Evolutionary conservation across 805 yeast species (phyloP).

Genomic region (Saturnispora ahearnii): DNA sequence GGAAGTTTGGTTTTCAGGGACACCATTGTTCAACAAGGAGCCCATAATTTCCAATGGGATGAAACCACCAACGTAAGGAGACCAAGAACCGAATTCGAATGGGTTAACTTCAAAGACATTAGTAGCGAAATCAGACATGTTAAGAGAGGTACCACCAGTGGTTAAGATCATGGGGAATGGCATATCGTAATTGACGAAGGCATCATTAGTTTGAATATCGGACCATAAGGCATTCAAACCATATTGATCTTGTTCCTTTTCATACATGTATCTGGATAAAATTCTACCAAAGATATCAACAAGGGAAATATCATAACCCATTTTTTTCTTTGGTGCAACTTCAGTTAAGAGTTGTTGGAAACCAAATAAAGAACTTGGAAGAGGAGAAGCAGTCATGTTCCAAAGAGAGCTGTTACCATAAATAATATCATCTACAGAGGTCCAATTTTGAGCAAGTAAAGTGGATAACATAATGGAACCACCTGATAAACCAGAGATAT

Average conservation of each 20-base stretch:
- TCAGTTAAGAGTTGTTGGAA: slow-evolving; percentile 43
- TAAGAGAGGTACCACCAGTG: slow-evolving; percentile 47
- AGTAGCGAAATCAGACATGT: slow-evolving; percentile 43
- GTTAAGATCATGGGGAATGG: slow-evolving; percentile 62
- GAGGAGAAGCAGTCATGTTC: slow-evolving; percentile 53
- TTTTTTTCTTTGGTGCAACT: slow-evolving; percentile 37
- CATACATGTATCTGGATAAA: slow-evolving; percentile 58
- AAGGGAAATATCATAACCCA: slow-evolving; percentile 54
- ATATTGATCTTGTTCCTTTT: slow-evolving; percentile 40
- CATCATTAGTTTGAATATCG: slow-evolving; percentile 45
- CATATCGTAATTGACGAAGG: slow-evolving; percentile 49
- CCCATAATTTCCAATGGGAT: slow-evolving; percentile 61
- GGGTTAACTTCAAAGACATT: slow-evolving; percentile 56
- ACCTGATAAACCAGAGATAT: slow-evolving; percentile 69
- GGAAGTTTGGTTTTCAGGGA: slow-evolving; percentile 29
- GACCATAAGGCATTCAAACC: slow-evolving; percentile 51
- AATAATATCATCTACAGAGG: slow-evolving; percentile 50
- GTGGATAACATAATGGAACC: slow-evolving; percentile 71
- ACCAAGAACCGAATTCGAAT: slow-evolving; percentile 79
- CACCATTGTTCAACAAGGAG: slow-evolving; percentile 48
- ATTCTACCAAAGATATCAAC: slow-evolving; percentile 71
- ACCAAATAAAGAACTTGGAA: slow-evolving; percentile 42
- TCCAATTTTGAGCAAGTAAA: slow-evolving; percentile 59
- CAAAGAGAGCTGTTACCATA: slow-evolving; percentile 38
- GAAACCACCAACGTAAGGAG: slow-evolving; percentile 55